phyloP scores from a whole-genome alignment of 1,139 yeast genomes.

The Arxiozyma heterogenica region DNA sequence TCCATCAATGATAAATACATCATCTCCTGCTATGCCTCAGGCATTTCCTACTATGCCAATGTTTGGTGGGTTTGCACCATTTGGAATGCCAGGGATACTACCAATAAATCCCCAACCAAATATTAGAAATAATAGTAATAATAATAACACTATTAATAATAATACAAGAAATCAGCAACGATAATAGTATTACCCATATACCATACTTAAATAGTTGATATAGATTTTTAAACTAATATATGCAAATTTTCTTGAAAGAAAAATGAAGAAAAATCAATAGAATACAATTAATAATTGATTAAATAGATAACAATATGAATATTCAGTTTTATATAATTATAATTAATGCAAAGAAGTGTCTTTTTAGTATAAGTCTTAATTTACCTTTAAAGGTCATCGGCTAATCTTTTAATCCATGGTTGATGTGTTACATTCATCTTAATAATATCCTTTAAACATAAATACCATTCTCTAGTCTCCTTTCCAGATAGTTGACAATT shows the following conservation, averaged over 20 bases:
- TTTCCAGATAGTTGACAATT: conserved; percentile 49
- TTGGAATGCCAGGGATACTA: conserved; percentile 32
- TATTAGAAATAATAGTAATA: conserved; percentile 7
- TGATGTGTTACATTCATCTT: conserved; percentile 46
- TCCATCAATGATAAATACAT: conserved; percentile 15
- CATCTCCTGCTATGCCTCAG: conserved; percentile 20
- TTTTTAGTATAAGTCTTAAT: neutral
- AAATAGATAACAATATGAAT: neutral
- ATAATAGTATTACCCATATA: neutral
- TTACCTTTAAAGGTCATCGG: conserved; percentile 4
- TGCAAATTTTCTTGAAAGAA: neutral
- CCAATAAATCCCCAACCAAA: conserved; percentile 19
- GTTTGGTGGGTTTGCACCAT: conserved; percentile 34
- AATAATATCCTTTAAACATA: conserved; percentile 43
- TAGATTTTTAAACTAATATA: neutral
- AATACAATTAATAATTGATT: neutral
- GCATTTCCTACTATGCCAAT: conserved; percentile 32
- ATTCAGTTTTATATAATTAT: neutral
- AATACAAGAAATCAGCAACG: conserved; percentile 2
- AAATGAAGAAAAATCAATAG: neutral
- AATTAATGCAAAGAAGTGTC: neutral
- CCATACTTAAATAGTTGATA: neutral
- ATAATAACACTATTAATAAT: conserved; percentile 4
- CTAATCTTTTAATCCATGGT: conserved; percentile 53
- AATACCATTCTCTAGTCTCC: conserved; percentile 53